These are phyloP conservation scores for Globisporangium nodosum DNA, from an alignment of 352 stramenopile genomes.

Conservation along the genomic window DNA sequence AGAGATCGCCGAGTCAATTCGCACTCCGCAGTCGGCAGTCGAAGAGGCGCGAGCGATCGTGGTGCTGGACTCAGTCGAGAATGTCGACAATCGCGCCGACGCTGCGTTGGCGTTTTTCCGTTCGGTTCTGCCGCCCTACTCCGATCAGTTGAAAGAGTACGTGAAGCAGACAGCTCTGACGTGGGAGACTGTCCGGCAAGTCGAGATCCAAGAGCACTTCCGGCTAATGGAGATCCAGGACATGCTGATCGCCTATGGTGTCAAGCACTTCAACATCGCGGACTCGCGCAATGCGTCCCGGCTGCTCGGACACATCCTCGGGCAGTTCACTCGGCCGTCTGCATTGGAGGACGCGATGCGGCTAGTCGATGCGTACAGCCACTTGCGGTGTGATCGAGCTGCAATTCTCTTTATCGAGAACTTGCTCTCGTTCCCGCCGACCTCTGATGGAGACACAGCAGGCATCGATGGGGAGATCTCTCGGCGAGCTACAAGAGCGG, in stretches of 20 bases:
- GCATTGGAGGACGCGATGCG: slow-evolving; percentile 50
- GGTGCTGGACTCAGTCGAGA: slow-evolving; percentile 28
- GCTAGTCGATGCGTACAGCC: slow-evolving; percentile 54
- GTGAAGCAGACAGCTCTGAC: slow-evolving; percentile 20
- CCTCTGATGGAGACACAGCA: neutral
- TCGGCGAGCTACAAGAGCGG: slow-evolving; percentile 12
- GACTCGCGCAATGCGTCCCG: slow-evolving; percentile 41
- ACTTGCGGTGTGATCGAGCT: slow-evolving; percentile 42
- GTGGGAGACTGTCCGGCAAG: slow-evolving; percentile 39
- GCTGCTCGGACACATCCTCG: slow-evolving; percentile 54
- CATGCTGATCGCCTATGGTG: slow-evolving; percentile 57
- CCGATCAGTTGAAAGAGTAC: slow-evolving; percentile 37
- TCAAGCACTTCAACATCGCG: slow-evolving; percentile 47
- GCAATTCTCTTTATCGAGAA: slow-evolving; percentile 64
- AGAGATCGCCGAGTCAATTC: slow-evolving; percentile 34
- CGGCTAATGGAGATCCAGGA: slow-evolving; percentile 76
- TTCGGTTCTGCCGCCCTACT: slow-evolving; percentile 53
- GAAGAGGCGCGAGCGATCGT: slow-evolving; percentile 26
- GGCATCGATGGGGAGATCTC: slow-evolving; percentile 9
- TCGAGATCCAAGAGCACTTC: slow-evolving; percentile 57
- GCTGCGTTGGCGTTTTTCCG: slow-evolving; percentile 30
- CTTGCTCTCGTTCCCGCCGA: slow-evolving; percentile 26
- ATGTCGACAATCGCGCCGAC: slow-evolving; percentile 21
- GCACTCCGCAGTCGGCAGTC: slow-evolving; percentile 10
- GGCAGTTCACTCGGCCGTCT: slow-evolving; percentile 37